A percentile compares a stretch with the other conserved stretches of the same genome.
These are phyloP conservation scores for Boechera stricta DNA, from an alignment of 345 rosid genomes.

Conservation along the genomic window DNA sequence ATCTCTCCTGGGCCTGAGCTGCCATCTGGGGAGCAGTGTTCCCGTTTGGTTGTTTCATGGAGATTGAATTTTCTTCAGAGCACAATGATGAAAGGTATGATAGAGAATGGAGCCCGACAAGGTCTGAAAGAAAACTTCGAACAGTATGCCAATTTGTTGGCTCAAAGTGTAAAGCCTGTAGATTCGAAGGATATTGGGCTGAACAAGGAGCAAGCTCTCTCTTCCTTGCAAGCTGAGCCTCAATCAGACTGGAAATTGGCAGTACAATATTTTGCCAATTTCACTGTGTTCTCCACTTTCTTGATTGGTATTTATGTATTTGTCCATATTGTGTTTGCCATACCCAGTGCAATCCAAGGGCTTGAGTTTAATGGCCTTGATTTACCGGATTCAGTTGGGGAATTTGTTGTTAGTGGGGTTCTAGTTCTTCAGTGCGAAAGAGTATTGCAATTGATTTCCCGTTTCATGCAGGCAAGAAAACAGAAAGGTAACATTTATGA, in stretches of 20 bases:
- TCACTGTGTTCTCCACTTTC: conserved; percentile 73
- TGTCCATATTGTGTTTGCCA: conserved; percentile 70
- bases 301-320: conserved; percentile 71
- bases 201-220: conserved; percentile 82
- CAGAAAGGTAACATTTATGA: conserved; percentile 64
- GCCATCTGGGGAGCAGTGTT: conserved; percentile 75
- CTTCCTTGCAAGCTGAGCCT: conserved; percentile 83
- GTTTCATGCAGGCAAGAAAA: conserved; percentile 86
- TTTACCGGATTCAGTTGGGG: conserved; percentile 92
- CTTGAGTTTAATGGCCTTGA: conserved; percentile 95
- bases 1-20: conserved; percentile 81
- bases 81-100: conserved; percentile 94
- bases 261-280: conserved; percentile 79
- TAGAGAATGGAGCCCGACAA: conserved; percentile 86
- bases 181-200: conserved; percentile 81
- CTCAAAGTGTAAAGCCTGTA: conserved; percentile 72
- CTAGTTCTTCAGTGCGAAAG: conserved; percentile 85
- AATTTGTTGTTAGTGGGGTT: conserved; percentile 77
- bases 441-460: conserved; percentile 66
- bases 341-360: conserved; percentile 76
- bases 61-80: conserved; percentile 85
- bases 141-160: conserved; percentile 63
- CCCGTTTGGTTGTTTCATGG: conserved; percentile 89
- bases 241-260: conserved; percentile 90
- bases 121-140: conserved; percentile 87